A percentile compares a stretch with the other conserved stretches of the same genome.
These are phyloP conservation scores for Yamadazyma trypodendri DNA, from an alignment of 1,139 yeast genomes.

Conservation along the genomic window DNA sequence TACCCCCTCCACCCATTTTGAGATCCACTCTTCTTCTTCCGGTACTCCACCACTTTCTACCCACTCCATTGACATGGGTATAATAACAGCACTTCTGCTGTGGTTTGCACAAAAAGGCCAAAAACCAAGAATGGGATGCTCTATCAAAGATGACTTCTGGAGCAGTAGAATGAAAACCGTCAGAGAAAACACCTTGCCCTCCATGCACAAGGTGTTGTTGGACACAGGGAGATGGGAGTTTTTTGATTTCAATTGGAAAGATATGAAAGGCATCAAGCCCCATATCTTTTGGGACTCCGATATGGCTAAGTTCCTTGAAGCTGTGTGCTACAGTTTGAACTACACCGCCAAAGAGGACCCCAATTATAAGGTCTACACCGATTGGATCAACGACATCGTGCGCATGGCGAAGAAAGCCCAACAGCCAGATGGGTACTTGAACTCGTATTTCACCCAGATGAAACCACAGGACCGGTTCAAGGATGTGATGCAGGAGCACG, in stretches of 20 bases:
- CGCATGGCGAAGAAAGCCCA: constrained; percentile 21
- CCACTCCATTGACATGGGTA: too few species aligned
- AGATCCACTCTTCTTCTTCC: too few species aligned
- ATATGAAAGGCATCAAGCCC: constrained; percentile 13
- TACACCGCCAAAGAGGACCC: constrained; percentile 14
- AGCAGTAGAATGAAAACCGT: constrained; percentile 20
- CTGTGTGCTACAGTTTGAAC: constrained; percentile 18
- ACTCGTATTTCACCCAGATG: constrained; percentile 21
- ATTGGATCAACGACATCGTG: constrained; percentile 18
- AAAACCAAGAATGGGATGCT: background rate
- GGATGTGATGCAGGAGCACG: constrained; percentile 19
- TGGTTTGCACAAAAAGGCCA: background rate
- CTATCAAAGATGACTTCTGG: constrained; percentile 15
- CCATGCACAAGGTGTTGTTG: constrained; percentile 19
- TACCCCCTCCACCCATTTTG: too few species aligned
- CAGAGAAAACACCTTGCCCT: constrained; percentile 19
- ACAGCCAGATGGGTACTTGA: constrained; percentile 23
- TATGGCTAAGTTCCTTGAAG: constrained; percentile 22
- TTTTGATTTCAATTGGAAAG: constrained; percentile 18
- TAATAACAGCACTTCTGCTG: too few species aligned
- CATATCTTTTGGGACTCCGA: constrained; percentile 27
- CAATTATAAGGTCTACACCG: constrained; percentile 10
- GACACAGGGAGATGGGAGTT: constrained; percentile 24
- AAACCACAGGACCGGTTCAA: constrained; percentile 18
- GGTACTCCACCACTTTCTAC: too few species aligned